Evolutionary conservation across 2,329 filamentous ascomycete species (phyloP).

Genomic region (Pestalotiopsis sp.): DNA sequence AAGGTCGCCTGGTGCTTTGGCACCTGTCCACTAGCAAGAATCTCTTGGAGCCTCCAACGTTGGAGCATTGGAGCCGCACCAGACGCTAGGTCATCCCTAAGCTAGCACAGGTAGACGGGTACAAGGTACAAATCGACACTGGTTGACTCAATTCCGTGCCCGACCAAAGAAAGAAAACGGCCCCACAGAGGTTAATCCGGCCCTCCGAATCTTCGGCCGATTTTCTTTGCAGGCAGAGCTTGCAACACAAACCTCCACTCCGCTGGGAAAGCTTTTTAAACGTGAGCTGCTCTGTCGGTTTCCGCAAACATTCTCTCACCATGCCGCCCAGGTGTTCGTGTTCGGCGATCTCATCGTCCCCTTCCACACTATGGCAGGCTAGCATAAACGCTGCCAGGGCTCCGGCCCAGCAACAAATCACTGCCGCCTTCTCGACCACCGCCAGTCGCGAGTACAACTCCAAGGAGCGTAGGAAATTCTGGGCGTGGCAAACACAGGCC

Average conservation of each 20-base stretch:
- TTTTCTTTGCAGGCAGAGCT: neutral
- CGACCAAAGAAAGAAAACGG: neutral
- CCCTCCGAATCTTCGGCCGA: neutral
- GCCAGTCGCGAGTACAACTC: constrained; percentile 6
- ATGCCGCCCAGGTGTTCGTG: constrained; percentile 16
- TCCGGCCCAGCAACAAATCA: neutral
- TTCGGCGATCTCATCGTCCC: constrained; percentile 13
- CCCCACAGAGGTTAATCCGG: constrained; percentile 7
- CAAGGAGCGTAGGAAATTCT: constrained; percentile 9
- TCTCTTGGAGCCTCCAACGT: neutral
- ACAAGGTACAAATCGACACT: neutral
- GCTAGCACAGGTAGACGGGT: neutral
- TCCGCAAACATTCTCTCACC: neutral
- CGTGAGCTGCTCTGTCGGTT: constrained; percentile 7
- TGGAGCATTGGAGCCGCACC: neutral
- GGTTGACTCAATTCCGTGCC: neutral
- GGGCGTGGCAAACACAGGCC: constrained; percentile 7
- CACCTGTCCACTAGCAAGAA: neutral
- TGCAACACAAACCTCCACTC: neutral
- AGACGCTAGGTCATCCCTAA: neutral
- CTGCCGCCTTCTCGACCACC: constrained; percentile 15
- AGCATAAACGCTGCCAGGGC: neutral
- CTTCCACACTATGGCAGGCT: constrained; percentile 13
- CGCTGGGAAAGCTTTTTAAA: constrained; percentile 1
- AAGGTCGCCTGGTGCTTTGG: neutral